Percentiles rank a stretch among this genome's conserved stretches.
These are phyloP conservation scores for Mrakia gelida DNA, from an alignment of 768 basidiomycete genomes.

Conservation along the genomic window DNA sequence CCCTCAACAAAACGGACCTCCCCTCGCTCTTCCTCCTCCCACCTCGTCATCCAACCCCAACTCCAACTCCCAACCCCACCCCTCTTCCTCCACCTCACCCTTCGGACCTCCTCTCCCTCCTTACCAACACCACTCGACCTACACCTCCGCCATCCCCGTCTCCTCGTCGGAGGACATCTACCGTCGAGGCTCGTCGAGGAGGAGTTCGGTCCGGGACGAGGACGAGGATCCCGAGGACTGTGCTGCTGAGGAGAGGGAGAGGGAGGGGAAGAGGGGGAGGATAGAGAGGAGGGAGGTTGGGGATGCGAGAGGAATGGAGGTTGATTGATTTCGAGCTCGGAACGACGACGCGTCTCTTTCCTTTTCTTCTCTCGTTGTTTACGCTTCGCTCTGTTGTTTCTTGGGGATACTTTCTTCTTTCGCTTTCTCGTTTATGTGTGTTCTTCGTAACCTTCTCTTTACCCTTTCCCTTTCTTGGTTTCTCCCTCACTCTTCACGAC, in stretches of 20 bases:
- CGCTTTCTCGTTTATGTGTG: background rate
- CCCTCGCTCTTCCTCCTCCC: background rate
- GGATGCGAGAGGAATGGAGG: background rate
- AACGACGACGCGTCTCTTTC: background rate
- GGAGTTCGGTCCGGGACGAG: background rate
- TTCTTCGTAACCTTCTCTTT: background rate
- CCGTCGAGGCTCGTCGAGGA: slow-evolving; percentile 4
- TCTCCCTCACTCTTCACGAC: background rate
- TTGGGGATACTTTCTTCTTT: too few species aligned
- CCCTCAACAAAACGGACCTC: background rate
- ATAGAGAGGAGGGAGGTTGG: background rate
- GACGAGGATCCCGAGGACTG: background rate
- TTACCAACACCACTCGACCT: background rate
- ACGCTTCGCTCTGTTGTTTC: background rate
- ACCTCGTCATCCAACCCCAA: background rate
- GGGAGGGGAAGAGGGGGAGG: slow-evolving; percentile 9
- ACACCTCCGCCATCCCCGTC: background rate
- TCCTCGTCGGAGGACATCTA: background rate
- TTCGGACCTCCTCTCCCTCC: background rate
- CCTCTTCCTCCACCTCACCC: background rate
- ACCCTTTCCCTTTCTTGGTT: background rate
- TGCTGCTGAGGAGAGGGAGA: background rate
- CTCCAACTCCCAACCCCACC: background rate
- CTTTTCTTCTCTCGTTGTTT: background rate
- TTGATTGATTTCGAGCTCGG: background rate